phyloP scores from a whole-genome alignment of 2,329 filamentous ascomycete genomes.

The Ophiostoma sp. region DNA sequence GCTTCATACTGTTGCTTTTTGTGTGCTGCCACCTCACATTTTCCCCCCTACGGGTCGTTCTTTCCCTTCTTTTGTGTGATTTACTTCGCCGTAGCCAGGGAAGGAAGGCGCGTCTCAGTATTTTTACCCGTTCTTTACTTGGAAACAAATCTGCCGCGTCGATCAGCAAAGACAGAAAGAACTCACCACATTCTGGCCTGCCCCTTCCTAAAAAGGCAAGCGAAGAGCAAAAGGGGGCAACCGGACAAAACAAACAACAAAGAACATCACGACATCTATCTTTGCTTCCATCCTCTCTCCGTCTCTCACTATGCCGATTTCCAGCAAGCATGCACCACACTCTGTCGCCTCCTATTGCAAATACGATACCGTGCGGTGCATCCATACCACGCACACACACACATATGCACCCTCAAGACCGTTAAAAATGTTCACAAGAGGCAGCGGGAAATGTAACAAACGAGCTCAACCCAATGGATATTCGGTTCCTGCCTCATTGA shows the following conservation, averaged over 20 bases:
- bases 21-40: neutral
- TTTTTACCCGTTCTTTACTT: slow-evolving; percentile 2
- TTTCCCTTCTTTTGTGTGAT: neutral
- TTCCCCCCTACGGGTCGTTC: neutral
- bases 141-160: slow-evolving; percentile 17
- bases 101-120: slow-evolving; percentile 17
- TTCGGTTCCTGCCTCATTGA: neutral
- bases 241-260: neutral
- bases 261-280: neutral
- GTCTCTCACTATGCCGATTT: neutral
- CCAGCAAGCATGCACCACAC: neutral
- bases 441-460: neutral
- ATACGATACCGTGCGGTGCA: neutral
- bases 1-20: neutral
- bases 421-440: neutral
- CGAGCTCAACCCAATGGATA: neutral
- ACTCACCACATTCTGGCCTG: neutral
- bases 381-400: neutral
- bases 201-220: neutral
- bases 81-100: slow-evolving; percentile 14
- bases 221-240: neutral
- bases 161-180: slow-evolving; percentile 3
- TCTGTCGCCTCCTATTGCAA: neutral
- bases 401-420: too few species aligned
- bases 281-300: neutral